Conservation (phyloP, 345 rosid species). For the Camelina neglecta region DNA sequence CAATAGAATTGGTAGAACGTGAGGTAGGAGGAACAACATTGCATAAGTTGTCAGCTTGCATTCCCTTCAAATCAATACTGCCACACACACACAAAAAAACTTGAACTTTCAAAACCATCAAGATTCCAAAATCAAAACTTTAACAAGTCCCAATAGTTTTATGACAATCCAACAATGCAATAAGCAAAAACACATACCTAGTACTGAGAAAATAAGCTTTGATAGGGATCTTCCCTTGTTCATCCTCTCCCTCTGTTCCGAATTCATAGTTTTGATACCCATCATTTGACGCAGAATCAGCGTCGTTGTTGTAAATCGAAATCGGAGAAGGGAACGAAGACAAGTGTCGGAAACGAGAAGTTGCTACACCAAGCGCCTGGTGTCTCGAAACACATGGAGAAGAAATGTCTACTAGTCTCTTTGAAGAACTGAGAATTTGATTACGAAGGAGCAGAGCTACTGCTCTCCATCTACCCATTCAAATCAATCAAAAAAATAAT, state of each 20-base stretch:
- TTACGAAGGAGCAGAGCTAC: constrained; percentile 51
- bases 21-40: constrained; percentile 85
- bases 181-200: constrained; percentile 50
- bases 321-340: constrained; percentile 67
- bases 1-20: constrained; percentile 86
- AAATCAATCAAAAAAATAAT: constrained; percentile 14
- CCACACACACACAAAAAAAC: constrained; percentile 22
- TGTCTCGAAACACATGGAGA: constrained; percentile 24
- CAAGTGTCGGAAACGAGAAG: constrained; percentile 46
- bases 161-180: neutral
- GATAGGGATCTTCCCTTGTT: constrained; percentile 68
- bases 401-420: constrained; percentile 27
- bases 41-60: constrained; percentile 89
- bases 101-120: constrained; percentile 29
- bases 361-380: neutral
- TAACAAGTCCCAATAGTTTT: neutral
- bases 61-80: constrained; percentile 95
- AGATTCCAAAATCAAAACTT: constrained; percentile 13
- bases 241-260: constrained; percentile 61
- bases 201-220: constrained; percentile 87
- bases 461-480: constrained; percentile 78
- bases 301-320: constrained; percentile 53
- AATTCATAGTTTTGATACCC: constrained; percentile 42
- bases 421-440: constrained; percentile 37
- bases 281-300: constrained; percentile 58